These are phyloP conservation scores for Pilatotrama ljubarskyi DNA, from an alignment of 768 basidiomycete species.

Conservation along the genomic window DNA sequence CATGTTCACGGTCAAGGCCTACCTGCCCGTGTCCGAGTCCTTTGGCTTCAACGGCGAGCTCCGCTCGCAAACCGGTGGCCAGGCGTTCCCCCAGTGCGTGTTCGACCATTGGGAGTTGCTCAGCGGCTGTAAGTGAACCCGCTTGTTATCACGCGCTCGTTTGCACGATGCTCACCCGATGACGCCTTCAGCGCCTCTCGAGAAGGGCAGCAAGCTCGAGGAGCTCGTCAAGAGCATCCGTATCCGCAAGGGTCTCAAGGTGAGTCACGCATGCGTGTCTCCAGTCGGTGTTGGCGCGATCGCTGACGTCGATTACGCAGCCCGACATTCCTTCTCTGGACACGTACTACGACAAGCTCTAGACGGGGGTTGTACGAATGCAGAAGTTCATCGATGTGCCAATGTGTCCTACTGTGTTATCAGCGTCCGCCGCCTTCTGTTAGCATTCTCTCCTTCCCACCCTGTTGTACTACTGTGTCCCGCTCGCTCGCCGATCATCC, in stretches of 20 bases:
- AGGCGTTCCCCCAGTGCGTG: slow-evolving; percentile 97
- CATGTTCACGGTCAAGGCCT: slow-evolving; percentile 99
- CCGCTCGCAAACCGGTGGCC: slow-evolving; percentile 87
- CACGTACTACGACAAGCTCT: slow-evolving; percentile 87
- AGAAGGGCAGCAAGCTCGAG: slow-evolving; percentile 92
- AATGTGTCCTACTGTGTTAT: slow-evolving; percentile 25
- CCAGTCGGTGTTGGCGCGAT: background rate
- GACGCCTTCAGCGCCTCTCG: slow-evolving; percentile 59
- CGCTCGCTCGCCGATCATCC: slow-evolving; percentile 15
- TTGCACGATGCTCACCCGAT: slow-evolving; percentile 13
- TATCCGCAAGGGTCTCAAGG: slow-evolving; percentile 94
- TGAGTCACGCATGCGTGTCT: slow-evolving; percentile 28
- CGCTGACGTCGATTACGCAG: slow-evolving; percentile 37
- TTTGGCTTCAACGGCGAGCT: slow-evolving; percentile 99
- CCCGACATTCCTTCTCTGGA: slow-evolving; percentile 87
- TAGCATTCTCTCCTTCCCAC: slow-evolving; percentile 18
- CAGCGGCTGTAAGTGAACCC: slow-evolving; percentile 64
- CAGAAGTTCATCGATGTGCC: slow-evolving; percentile 25
- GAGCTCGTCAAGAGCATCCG: slow-evolving; percentile 81
- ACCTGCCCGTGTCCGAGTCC: slow-evolving; percentile 87
- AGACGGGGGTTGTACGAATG: slow-evolving; percentile 26
- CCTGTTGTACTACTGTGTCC: slow-evolving; percentile 22
- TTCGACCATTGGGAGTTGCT: slow-evolving; percentile 93
- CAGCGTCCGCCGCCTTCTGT: slow-evolving; percentile 21
- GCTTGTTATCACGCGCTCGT: slow-evolving; percentile 8